Conservation (phyloP, 164 flowering plant species). For the Annona squamosa region DNA sequence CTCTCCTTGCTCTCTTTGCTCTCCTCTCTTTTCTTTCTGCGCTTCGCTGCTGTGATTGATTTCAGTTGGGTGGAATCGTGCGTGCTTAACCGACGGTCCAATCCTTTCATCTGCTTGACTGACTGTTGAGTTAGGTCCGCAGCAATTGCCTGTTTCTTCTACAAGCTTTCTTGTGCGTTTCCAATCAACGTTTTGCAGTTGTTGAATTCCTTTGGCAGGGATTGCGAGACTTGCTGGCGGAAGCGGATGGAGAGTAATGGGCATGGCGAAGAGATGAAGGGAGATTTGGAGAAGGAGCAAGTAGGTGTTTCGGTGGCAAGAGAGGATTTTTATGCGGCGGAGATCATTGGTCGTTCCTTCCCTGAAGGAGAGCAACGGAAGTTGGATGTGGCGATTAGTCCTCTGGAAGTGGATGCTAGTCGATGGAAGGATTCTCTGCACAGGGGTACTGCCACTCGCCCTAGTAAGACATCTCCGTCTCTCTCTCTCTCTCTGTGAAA, state of each 20-base stretch:
- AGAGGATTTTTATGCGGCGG: not conserved
- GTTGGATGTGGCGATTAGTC: constrained; percentile 3
- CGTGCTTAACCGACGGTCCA: not conserved
- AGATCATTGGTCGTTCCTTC: constrained; percentile 1
- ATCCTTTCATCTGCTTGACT: not conserved
- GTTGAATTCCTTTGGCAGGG: not conserved
- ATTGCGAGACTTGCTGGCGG: not conserved
- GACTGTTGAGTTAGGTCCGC: not conserved
- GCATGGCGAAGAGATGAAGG: not conserved
- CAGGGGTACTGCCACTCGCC: constrained; percentile 16
- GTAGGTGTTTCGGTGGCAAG: constrained; percentile 9
- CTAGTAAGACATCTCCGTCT: not conserved
- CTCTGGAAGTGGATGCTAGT: constrained; percentile 22
- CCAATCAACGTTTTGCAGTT: not conserved
- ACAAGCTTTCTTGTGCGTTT: not conserved
- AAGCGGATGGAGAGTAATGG: not conserved
- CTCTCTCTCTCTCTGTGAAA: not conserved
- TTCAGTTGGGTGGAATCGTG: not conserved
- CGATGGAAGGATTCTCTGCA: constrained; percentile 11
- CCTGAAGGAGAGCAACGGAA: constrained; percentile 9
- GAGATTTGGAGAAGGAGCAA: not conserved
- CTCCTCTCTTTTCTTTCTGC: not conserved
- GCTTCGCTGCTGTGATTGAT: not conserved
- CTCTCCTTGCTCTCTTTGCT: not conserved
- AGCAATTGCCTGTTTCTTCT: not conserved